Conservation (phyloP, 1,139 yeast genomes). For the Pichia sp. region DNA sequence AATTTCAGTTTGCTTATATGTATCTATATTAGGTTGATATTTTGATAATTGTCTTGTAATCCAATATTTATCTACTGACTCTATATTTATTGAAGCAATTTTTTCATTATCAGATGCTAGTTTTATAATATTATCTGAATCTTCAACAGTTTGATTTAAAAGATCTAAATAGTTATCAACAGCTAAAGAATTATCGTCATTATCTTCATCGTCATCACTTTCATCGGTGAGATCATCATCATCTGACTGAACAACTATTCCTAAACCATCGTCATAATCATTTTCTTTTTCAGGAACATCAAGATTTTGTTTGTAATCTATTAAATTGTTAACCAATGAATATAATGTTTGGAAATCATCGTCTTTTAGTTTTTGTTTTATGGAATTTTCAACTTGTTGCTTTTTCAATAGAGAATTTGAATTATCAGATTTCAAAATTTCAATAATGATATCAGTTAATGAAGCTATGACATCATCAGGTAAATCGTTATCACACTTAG, state of each 20-base stretch:
- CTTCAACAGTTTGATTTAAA: slow-evolving; percentile 12
- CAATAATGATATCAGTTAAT: slow-evolving; percentile 63
- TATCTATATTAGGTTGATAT: slow-evolving; percentile 33
- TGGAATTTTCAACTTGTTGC: slow-evolving; percentile 38
- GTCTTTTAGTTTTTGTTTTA: slow-evolving; percentile 42
- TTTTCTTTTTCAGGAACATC: slow-evolving; percentile 25
- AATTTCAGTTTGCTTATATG: slow-evolving; percentile 27
- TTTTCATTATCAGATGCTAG: slow-evolving; percentile 9
- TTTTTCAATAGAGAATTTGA: slow-evolving; percentile 36
- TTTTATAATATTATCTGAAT: slow-evolving; percentile 19
- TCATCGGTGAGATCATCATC: slow-evolving; percentile 32
- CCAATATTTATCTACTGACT: slow-evolving; percentile 46
- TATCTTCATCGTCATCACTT: slow-evolving; percentile 26
- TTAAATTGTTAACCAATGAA: slow-evolving; percentile 46
- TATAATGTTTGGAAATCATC: slow-evolving; percentile 49
- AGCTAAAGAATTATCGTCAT: slow-evolving; percentile 5
- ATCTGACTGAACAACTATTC: slow-evolving; percentile 41
- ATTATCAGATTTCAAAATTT: slow-evolving; percentile 47
- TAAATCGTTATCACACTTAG: slow-evolving; percentile 46
- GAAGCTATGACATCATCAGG: slow-evolving; percentile 51
- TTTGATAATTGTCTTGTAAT: slow-evolving; percentile 39
- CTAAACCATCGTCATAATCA: slow-evolving; percentile 34
- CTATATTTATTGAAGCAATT: slow-evolving; percentile 13
- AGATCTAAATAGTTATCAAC: slow-evolving; percentile 3
- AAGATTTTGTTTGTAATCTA: slow-evolving; percentile 42